phyloP scores from a whole-genome alignment of 73 alveolate species.

The Paramecium biaurelia region DNA sequence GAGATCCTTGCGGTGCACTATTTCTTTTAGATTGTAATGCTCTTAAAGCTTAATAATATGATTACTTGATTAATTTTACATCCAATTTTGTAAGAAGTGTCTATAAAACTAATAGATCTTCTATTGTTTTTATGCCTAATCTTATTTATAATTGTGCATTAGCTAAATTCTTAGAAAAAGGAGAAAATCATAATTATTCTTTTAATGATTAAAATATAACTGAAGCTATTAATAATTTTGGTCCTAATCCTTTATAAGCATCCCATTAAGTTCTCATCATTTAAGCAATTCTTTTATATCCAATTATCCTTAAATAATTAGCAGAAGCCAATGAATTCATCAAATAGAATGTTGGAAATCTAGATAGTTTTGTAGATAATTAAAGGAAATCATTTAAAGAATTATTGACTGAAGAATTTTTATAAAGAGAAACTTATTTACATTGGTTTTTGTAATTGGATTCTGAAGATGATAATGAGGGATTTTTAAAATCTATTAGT shows the following conservation, averaged over 20 bases:
- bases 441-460: constrained; percentile 30
- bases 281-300: constrained; percentile 10
- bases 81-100: constrained; percentile 3
- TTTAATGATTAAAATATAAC: background rate
- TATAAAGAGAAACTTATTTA: constrained; percentile 25
- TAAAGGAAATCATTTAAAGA: constrained; percentile 14
- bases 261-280: constrained; percentile 9
- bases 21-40: background rate
- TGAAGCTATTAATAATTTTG: background rate
- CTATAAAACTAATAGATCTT: background rate
- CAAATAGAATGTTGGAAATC: constrained; percentile 15
- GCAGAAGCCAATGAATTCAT: background rate
- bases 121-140: constrained; percentile 30
- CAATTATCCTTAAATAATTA: background rate
- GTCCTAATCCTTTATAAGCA: constrained; percentile 9
- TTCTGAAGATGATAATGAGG: background rate
- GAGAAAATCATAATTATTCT: background rate
- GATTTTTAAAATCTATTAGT: background rate
- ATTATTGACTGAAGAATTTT: background rate
- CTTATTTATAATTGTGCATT: constrained; percentile 15
- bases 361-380: background rate
- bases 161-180: constrained; percentile 2
- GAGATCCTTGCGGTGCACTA: constrained; percentile 27
- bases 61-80: background rate
- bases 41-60: background rate